phyloP scores from a whole-genome alignment of 495 filamentous ascomycete species.

The Parachaetomium inaequale region DNA sequence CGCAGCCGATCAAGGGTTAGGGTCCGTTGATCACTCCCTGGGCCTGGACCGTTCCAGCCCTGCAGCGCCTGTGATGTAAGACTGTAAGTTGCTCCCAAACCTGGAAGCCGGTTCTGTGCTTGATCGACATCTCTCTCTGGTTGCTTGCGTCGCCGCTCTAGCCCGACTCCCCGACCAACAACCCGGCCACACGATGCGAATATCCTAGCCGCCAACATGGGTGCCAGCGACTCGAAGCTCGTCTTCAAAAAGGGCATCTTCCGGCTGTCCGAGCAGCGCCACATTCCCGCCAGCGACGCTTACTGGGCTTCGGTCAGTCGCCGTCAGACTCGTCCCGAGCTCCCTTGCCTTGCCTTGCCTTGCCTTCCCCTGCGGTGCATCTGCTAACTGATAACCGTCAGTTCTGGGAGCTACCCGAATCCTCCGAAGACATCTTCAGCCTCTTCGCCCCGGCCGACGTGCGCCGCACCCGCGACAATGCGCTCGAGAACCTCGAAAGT shows the following conservation, averaged over 20 bases:
- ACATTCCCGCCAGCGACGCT: conserved; percentile 81
- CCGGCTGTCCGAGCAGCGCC: conserved; percentile 82
- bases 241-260: conserved; percentile 99
- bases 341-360: background rate
- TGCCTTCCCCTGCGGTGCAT: background rate
- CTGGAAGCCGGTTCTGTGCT: background rate
- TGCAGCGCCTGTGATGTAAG: conserved; percentile 22
- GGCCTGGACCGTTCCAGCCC: background rate
- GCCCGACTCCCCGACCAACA: conserved; percentile 2
- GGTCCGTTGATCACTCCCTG: conserved; percentile 15
- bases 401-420: conserved; percentile 99
- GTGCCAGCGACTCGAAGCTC: conserved; percentile 98
- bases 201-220: conserved; percentile 57
- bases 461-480: conserved; percentile 80
- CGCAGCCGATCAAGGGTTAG: conserved; percentile 24
- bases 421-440: conserved; percentile 92
- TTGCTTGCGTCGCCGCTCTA: background rate
- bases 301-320: conserved; percentile 86
- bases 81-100: background rate
- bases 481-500: conserved; percentile 87
- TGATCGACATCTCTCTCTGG: background rate
- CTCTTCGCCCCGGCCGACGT: conserved; percentile 94
- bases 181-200: conserved; percentile 20
- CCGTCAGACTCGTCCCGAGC: background rate
- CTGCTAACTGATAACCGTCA: conserved; percentile 31